These are phyloP conservation scores for Flaveria bidentis DNA, from an alignment of 129 eudicot genomes.

Conservation along the genomic window DNA sequence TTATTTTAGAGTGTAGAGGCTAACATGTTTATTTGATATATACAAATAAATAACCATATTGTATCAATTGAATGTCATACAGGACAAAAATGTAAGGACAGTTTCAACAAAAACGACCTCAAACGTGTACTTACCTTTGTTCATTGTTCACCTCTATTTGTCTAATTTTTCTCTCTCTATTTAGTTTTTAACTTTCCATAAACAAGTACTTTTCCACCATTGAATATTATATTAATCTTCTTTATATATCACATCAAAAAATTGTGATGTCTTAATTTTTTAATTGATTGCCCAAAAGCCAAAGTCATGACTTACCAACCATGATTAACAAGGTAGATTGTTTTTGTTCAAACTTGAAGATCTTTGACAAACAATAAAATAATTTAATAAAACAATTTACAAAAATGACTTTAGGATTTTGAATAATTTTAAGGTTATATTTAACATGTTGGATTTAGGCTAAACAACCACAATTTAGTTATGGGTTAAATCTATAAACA, in stretches of 20 bases:
- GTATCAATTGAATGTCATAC: not conserved
- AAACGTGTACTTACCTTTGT: constrained; percentile 33
- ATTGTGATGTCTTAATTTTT: not conserved
- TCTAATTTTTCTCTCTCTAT: not conserved
- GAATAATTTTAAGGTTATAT: not conserved
- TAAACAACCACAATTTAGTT: too few relatives aligned
- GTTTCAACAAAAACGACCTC: constrained; percentile 24
- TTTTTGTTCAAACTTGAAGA: not conserved
- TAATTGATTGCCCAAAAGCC: constrained; percentile 1
- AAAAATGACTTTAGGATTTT: not conserved
- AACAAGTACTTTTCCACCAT: constrained; percentile 15
- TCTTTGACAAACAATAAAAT: not conserved
- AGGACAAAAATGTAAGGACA: constrained; percentile 22
- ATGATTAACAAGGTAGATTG: not conserved
- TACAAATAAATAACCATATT: too few relatives aligned
- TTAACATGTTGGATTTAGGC: not conserved
- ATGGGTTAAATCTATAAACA: too few relatives aligned
- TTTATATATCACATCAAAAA: constrained; percentile 15
- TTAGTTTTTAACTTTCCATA: not conserved
- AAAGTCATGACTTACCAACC: not conserved
- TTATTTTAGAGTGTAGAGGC: too few relatives aligned
- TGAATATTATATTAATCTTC: constrained; percentile 15
- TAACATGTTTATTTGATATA: too few relatives aligned
- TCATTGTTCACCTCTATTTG: constrained; percentile 7
- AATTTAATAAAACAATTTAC: not conserved